phyloP scores from a whole-genome alignment of 192 early-diverging fungal genomes.

The Coemansia furcata region DNA sequence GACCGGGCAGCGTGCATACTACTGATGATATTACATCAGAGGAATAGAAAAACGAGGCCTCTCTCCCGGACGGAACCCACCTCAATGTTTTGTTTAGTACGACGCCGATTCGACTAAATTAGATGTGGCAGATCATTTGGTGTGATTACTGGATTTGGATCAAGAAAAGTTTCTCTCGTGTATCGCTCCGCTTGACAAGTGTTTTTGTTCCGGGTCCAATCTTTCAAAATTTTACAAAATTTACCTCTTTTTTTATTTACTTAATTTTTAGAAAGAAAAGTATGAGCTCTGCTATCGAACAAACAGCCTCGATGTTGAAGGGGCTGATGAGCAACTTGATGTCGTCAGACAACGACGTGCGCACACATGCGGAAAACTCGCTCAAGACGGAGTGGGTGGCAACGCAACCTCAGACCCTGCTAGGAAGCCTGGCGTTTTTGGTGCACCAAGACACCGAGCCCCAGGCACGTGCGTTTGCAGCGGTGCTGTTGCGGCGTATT shows the following conservation, averaged over 20 bases:
- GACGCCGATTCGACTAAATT: background rate
- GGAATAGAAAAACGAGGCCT: background rate
- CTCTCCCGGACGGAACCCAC: background rate
- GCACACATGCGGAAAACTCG: slow-evolving; percentile 61
- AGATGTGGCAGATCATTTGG: background rate
- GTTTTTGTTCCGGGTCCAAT: too few relatives aligned
- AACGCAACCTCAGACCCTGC: slow-evolving; percentile 58
- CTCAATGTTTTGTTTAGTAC: background rate
- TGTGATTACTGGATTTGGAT: background rate
- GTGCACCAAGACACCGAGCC: slow-evolving; percentile 53
- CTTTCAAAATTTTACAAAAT: too few relatives aligned
- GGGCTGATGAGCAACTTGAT: slow-evolving; percentile 49
- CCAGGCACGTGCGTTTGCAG: slow-evolving; percentile 62
- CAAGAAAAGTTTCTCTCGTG: background rate
- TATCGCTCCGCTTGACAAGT: background rate
- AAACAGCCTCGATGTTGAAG: slow-evolving; percentile 46
- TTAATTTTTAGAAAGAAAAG: background rate
- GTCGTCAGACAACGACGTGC: slow-evolving; percentile 59
- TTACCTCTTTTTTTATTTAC: background rate
- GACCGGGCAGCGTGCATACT: background rate
- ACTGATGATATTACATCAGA: background rate
- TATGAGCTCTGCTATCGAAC: slow-evolving; percentile 32
- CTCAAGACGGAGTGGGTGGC: slow-evolving; percentile 62
- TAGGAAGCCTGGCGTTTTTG: slow-evolving; percentile 61
- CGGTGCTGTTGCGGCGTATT: slow-evolving; percentile 68